A percentile compares a stretch with the other conserved stretches of the same genome.
Conservation (phyloP, 2,329 filamentous ascomycete genomes). For the Biscogniauxia sp. region DNA sequence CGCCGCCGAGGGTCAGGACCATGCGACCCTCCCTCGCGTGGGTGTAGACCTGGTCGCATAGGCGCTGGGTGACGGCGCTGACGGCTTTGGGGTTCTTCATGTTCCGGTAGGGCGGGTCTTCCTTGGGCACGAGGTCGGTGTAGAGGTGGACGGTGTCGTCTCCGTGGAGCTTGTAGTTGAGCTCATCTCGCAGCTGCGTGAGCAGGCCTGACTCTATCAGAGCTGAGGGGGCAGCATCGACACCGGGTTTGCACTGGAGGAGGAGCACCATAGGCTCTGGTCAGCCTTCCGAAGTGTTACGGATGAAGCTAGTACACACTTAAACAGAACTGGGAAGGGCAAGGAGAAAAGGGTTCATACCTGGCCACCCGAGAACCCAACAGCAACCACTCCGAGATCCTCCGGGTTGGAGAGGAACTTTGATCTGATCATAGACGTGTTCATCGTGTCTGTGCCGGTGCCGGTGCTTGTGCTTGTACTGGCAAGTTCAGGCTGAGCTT, state of each 20-base stretch:
- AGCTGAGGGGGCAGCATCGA: constrained; percentile 85
- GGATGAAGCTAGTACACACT: constrained; percentile 10
- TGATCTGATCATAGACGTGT: constrained; percentile 53
- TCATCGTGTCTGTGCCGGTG: constrained; percentile 34
- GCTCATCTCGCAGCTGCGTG: constrained; percentile 75
- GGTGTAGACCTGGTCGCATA: constrained; percentile 81
- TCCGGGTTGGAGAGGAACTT: constrained; percentile 79
- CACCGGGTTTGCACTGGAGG: constrained; percentile 75
- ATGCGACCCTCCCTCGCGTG: constrained; percentile 81
- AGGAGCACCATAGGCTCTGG: constrained; percentile 12
- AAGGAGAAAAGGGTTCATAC: constrained; percentile 48
- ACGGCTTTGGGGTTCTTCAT: constrained; percentile 95
- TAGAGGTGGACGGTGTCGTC: constrained; percentile 82
- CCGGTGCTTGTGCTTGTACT: not conserved
- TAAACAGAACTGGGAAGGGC: no score
- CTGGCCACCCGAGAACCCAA: constrained; percentile 95
- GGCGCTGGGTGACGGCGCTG: constrained; percentile 76
- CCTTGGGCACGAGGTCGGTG: constrained; percentile 65
- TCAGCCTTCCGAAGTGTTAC: not conserved
- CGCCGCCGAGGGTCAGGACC: constrained; percentile 89
- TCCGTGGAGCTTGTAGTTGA: constrained; percentile 84
- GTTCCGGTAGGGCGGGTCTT: constrained; percentile 76
- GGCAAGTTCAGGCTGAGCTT: not conserved
- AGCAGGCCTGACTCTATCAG: constrained; percentile 88
- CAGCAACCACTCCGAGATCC: constrained; percentile 87